A percentile compares a stretch with the other conserved stretches of the same genome.
Conservation (phyloP, 108 stramenopile species). For the Fragilariopsis cylindrus region DNA sequence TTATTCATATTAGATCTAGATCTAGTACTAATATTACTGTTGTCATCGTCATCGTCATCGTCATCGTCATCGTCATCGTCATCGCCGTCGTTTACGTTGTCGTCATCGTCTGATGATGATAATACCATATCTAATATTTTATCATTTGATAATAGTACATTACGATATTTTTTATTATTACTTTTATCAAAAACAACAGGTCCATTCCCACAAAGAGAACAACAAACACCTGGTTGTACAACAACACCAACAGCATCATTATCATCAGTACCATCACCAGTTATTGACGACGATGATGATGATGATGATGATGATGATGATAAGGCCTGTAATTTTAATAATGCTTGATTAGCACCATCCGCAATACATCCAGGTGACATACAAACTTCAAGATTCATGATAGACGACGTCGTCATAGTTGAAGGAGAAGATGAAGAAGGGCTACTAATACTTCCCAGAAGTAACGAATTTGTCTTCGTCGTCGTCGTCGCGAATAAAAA, state of each 20-base stretch:
- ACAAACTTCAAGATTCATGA: slow-evolving; percentile 10
- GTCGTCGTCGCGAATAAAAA: neutral
- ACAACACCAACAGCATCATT: neutral
- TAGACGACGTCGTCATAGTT: neutral
- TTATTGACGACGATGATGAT: too few species aligned
- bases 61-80: slow-evolving; percentile 5
- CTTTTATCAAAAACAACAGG: slow-evolving; percentile 43
- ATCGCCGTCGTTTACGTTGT: neutral
- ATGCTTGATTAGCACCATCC: slow-evolving; percentile 20
- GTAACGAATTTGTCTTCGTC: neutral
- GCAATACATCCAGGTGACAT: slow-evolving; percentile 34
- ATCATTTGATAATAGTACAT: neutral
- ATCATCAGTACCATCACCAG: slow-evolving; percentile 11
- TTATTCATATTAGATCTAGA: too few species aligned
- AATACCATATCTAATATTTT: neutral
- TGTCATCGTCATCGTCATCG: slow-evolving; percentile 24
- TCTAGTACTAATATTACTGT: slow-evolving; percentile 4
- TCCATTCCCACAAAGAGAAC: slow-evolving; percentile 51
- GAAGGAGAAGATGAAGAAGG: neutral
- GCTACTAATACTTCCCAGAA: neutral
- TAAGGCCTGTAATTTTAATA: slow-evolving; percentile 33
- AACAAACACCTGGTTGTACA: slow-evolving; percentile 44
- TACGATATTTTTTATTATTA: slow-evolving; percentile 19
- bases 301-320: slow-evolving; percentile 22
- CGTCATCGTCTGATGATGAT: neutral